Base-by-base conservation (phyloP, 2,329 filamentous ascomycete species). In the Neonectria ditissima region DNA sequence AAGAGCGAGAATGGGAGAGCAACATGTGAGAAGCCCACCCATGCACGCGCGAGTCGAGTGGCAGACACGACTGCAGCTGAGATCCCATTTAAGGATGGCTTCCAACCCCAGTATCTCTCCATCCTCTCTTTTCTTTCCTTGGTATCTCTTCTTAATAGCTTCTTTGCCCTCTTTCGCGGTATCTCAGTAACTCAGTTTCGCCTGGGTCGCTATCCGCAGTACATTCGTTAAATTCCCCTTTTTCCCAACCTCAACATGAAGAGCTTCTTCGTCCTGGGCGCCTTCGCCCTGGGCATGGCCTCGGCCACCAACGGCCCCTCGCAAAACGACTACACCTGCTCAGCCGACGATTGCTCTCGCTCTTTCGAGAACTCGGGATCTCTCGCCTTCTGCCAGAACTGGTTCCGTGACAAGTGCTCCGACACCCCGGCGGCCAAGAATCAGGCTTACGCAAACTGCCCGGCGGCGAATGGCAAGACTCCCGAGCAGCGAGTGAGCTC, bases 341-440 rank as follows among this genome's bases (percentile, higher is more conserved):
- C 57, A 18, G 72, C 77, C 60, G 76, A 77, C 73, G 80, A 78
- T 74, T 80, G 78, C 68, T 71, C 73, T 66, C 55, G 80, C 24
- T 26, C 6, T 26, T 6, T 26, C 24, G 6, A 6, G 4, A 26
- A 26, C n/a, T n/a, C n/a, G 24, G 24, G 6, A 4, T 26, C 24
- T 26, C 24, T 26, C 24, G 6, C 24, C 6, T 26, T 56, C 14
- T 56, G 53, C 28, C 20, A 56, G 28, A 24, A 39, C 28, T 56
- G 41, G 41, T 44, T 55, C 22, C 14, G 32, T 50, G 52, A 72
- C 20, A 70, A 67, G 26, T 74, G 69, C 55, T 77, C 73, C 24
- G 71, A 70, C 45, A 47, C 7, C 37, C 16, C 8, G n/a, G 5
- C n/a, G n/a, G 16, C 7, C 1, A 41, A 69, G 30, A 51, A 63